These are phyloP conservation scores for Cystofilobasidium capitatum DNA, from an alignment of 768 basidiomycete genomes.

Conservation along the genomic window DNA sequence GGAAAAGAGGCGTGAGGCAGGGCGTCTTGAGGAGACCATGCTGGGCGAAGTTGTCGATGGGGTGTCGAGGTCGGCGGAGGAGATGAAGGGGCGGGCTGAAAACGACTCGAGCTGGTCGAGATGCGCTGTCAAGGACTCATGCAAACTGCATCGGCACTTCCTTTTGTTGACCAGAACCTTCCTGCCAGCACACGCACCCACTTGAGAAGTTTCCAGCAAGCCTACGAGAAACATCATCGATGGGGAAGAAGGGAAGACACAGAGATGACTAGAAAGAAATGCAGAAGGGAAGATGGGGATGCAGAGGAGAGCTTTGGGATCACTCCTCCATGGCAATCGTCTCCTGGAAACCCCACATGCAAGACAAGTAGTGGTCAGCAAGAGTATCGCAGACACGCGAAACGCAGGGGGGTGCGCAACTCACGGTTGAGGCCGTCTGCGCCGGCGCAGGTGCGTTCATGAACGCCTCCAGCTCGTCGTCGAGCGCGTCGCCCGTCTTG, in stretches of 20 bases:
- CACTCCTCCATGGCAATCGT: slow-evolving; percentile 16
- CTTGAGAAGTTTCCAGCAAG: too few species aligned
- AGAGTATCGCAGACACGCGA: background rate
- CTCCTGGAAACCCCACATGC: background rate
- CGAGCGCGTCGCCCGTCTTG: slow-evolving; percentile 24
- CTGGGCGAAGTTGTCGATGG: background rate
- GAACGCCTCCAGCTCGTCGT: slow-evolving; percentile 24
- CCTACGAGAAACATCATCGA: too few species aligned
- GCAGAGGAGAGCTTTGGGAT: slow-evolving; percentile 5
- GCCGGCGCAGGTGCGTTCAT: background rate
- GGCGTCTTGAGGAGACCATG: background rate
- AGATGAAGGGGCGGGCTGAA: slow-evolving; percentile 43
- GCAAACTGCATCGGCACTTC: too few species aligned
- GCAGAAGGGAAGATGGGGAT: too few species aligned
- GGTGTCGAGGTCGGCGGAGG: slow-evolving; percentile 42
- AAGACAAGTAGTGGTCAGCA: slow-evolving; percentile 14
- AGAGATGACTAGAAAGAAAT: too few species aligned
- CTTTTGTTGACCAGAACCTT: too few species aligned
- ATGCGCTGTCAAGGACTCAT: too few species aligned
- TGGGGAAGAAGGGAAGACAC: background rate
- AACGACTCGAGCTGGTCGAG: background rate
- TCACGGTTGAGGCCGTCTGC: background rate
- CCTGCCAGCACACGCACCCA: too few species aligned
- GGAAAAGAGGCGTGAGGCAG: slow-evolving; percentile 2
- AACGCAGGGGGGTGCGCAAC: slow-evolving; percentile 26